Conservation (phyloP, 2,329 filamentous ascomycete genomes). For the Ophiostoma angusticollis region DNA sequence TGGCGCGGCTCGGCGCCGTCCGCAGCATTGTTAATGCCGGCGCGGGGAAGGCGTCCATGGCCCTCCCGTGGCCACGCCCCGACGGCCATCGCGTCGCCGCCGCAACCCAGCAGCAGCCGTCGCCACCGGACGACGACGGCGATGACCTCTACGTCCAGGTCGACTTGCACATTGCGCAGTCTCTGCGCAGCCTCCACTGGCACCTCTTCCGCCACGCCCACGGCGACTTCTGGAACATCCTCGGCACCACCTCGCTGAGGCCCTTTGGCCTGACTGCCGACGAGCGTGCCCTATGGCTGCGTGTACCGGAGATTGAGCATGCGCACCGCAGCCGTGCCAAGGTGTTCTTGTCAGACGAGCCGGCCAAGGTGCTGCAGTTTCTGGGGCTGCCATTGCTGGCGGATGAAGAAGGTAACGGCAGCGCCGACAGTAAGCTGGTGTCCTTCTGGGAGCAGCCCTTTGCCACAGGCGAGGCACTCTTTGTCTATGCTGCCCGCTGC, state of each 20-base stretch:
- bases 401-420: constrained; percentile 10
- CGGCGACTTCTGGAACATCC: constrained; percentile 54
- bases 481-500: constrained; percentile 45
- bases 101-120: not conserved
- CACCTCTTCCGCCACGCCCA: constrained; percentile 55
- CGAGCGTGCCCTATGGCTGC: constrained; percentile 49
- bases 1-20: constrained; percentile 30
- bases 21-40: constrained; percentile 19
- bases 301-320: constrained; percentile 54
- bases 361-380: constrained; percentile 44
- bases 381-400: constrained; percentile 38
- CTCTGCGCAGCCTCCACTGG: constrained; percentile 40
- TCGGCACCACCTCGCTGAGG: constrained; percentile 53
- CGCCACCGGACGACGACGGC: constrained; percentile 8
- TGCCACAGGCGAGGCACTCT: constrained; percentile 39
- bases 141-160: constrained; percentile 44
- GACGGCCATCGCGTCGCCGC: constrained; percentile 8
- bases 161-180: constrained; percentile 47
- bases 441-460: constrained; percentile 46
- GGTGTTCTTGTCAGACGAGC: constrained; percentile 47
- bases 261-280: constrained; percentile 54
- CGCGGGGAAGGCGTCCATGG: constrained; percentile 30
- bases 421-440: constrained; percentile 7
- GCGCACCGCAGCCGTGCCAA: constrained; percentile 42
- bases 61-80: constrained; percentile 47